A percentile compares a stretch with the other conserved stretches of the same genome.
phyloP scores from a whole-genome alignment of 2,329 filamentous ascomycete genomes.

The Pestalotiopsis sp. region DNA sequence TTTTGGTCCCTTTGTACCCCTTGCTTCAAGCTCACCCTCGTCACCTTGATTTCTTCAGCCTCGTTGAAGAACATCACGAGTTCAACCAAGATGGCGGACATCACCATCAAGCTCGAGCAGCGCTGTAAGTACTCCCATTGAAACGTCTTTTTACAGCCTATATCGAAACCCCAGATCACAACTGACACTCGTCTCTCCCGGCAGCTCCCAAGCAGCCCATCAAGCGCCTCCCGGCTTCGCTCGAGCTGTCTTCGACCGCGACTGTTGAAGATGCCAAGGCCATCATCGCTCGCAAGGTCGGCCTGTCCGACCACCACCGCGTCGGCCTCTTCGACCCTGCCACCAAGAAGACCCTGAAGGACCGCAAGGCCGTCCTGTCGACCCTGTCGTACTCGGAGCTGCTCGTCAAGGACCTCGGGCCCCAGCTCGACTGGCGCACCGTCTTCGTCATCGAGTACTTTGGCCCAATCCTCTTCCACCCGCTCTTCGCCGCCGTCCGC shows the following conservation, averaged over 20 bases:
- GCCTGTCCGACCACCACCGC: constrained; percentile 58
- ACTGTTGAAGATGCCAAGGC: constrained; percentile 63
- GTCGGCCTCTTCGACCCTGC: constrained; percentile 62
- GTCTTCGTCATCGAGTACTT: constrained; percentile 96
- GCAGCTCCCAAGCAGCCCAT: constrained; percentile 50
- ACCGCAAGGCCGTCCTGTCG: constrained; percentile 55
- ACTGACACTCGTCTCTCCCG: not conserved
- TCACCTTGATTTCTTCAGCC: not conserved
- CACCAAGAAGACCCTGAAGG: constrained; percentile 63
- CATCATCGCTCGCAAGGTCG: constrained; percentile 49
- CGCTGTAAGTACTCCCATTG: constrained; percentile 6
- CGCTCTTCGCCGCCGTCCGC: constrained; percentile 69
- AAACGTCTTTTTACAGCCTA: not conserved
- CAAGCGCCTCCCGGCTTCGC: constrained; percentile 51
- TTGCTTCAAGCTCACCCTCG: not conserved
- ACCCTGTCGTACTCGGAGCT: constrained; percentile 56
- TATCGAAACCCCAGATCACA: not conserved
- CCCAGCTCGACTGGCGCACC: constrained; percentile 87
- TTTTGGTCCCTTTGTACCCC: not conserved
- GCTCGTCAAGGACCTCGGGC: constrained; percentile 89
- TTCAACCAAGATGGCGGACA: constrained; percentile 3
- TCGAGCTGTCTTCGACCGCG: constrained; percentile 49
- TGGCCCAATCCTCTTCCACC: constrained; percentile 87
- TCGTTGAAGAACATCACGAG: not conserved
- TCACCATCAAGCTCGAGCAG: constrained; percentile 26